These are phyloP conservation scores for Didymella lethalis DNA, from an alignment of 2,329 filamentous ascomycete genomes.

Conservation along the genomic window DNA sequence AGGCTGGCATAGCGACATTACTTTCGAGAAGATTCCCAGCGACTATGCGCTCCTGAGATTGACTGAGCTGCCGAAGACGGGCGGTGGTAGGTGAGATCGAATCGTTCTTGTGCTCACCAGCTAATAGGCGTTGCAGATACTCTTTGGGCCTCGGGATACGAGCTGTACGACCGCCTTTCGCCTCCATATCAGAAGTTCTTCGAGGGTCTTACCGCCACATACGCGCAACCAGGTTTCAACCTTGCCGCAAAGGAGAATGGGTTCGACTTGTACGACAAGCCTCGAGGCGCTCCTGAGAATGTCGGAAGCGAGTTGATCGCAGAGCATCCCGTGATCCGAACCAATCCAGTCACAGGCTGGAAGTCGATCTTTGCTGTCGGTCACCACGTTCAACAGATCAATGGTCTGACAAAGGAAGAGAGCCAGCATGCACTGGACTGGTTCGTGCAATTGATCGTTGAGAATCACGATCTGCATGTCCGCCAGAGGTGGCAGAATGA, in stretches of 20 bases:
- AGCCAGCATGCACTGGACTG: constrained; percentile 53
- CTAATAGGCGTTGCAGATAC: constrained; percentile 33
- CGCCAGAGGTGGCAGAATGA: constrained; percentile 59
- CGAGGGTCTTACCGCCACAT: constrained; percentile 56
- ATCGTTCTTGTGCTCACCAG: not conserved
- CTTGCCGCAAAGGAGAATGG: constrained; percentile 50
- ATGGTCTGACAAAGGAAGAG: constrained; percentile 56
- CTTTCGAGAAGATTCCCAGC: constrained; percentile 51
- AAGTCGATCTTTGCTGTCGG: constrained; percentile 59
- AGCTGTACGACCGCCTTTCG: constrained; percentile 60
- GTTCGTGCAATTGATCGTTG: constrained; percentile 53
- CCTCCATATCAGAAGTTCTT: constrained; percentile 59
- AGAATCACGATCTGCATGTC: constrained; percentile 62
- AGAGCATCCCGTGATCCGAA: constrained; percentile 65
- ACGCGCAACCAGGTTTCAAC: constrained; percentile 55
- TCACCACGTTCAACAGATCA: constrained; percentile 52
- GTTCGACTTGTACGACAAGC: constrained; percentile 58
- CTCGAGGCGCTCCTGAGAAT: constrained; percentile 64
- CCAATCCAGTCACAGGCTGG: constrained; percentile 51
- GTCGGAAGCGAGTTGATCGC: constrained; percentile 60
- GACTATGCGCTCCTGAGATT: constrained; percentile 50
- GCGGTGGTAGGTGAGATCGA: constrained; percentile 22
- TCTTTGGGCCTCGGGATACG: constrained; percentile 49
- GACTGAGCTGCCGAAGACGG: constrained; percentile 46
- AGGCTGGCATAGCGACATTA: constrained; percentile 62